phyloP scores from a whole-genome alignment of 2,329 filamentous ascomycete species.

The Sporothrix variecibatus region DNA sequence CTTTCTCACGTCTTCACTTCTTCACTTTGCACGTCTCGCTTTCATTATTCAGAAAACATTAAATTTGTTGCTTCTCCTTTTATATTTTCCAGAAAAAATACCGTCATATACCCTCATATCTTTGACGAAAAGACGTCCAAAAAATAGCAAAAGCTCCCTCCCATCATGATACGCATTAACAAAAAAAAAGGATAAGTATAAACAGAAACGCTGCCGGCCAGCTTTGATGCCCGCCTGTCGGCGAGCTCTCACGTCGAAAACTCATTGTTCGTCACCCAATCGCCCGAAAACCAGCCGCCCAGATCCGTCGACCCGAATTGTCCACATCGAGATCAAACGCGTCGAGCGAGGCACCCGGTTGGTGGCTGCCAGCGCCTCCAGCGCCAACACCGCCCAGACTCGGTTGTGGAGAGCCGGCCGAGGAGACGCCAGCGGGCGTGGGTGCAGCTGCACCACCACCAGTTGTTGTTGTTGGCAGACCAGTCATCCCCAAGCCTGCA shows the following conservation, averaged over 20 bases:
- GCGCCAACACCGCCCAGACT: not conserved
- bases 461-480: not conserved
- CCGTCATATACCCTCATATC: not conserved
- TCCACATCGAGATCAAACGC: conserved; percentile 40
- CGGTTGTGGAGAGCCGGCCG: not conserved
- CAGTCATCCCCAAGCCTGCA: not conserved
- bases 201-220: not conserved
- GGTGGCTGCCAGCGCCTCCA: not conserved
- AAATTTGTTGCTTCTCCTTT: not conserved
- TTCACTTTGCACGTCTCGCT: not conserved
- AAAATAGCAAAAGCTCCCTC: no score
- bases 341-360: conserved; percentile 33
- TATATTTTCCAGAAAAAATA: not conserved
- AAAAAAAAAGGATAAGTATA: not conserved
- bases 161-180: not conserved
- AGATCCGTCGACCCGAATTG: conserved; percentile 30
- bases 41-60: not conserved
- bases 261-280: conserved; percentile 33
- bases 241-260: conserved; percentile 3
- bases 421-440: not conserved
- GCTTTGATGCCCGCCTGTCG: no score
- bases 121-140: no score
- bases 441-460: not conserved
- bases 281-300: conserved; percentile 33
- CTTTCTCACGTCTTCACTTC: not conserved